phyloP scores from a whole-genome alignment of 495 filamentous ascomycete genomes.

The Lasiosphaeris hirsuta region DNA sequence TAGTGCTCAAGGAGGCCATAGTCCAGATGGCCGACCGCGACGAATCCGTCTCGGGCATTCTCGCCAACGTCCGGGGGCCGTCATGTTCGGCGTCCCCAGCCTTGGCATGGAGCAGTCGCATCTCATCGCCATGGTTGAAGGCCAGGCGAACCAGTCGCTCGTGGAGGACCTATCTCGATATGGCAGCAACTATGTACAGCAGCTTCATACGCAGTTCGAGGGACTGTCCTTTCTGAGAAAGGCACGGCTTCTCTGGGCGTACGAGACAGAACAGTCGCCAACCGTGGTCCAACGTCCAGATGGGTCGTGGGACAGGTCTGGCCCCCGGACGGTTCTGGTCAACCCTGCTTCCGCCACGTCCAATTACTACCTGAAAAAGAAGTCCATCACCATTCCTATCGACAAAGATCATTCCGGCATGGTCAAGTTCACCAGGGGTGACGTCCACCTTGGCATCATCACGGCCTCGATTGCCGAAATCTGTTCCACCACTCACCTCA shows the following conservation, averaged over 20 bases:
- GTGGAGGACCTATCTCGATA: slow-evolving; percentile 9
- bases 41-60: background rate
- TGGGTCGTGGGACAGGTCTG: background rate
- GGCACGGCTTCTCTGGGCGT: slow-evolving; percentile 10
- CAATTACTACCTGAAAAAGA: background rate
- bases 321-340: slow-evolving; percentile 8
- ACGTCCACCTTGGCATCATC: background rate
- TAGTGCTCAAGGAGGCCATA: slow-evolving; percentile 29
- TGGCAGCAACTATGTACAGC: background rate
- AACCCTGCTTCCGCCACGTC: slow-evolving; percentile 10
- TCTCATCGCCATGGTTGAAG: slow-evolving; percentile 18
- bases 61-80: slow-evolving; percentile 4
- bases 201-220: slow-evolving; percentile 3
- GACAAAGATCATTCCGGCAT: slow-evolving; percentile 17
- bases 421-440: slow-evolving; percentile 14
- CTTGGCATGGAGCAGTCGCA: slow-evolving; percentile 16
- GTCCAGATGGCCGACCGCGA: background rate
- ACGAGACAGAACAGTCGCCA: slow-evolving; percentile 15
- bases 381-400: slow-evolving; percentile 6
- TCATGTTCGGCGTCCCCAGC: slow-evolving; percentile 27
- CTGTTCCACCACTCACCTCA: too few species aligned
- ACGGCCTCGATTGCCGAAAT: too few species aligned
- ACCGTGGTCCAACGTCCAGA: slow-evolving; percentile 6
- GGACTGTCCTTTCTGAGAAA: slow-evolving; percentile 1
- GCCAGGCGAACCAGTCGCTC: slow-evolving; percentile 15